Conservation (phyloP, 2,329 filamentous ascomycete species). For the Pseudogymnoascus sp. region DNA sequence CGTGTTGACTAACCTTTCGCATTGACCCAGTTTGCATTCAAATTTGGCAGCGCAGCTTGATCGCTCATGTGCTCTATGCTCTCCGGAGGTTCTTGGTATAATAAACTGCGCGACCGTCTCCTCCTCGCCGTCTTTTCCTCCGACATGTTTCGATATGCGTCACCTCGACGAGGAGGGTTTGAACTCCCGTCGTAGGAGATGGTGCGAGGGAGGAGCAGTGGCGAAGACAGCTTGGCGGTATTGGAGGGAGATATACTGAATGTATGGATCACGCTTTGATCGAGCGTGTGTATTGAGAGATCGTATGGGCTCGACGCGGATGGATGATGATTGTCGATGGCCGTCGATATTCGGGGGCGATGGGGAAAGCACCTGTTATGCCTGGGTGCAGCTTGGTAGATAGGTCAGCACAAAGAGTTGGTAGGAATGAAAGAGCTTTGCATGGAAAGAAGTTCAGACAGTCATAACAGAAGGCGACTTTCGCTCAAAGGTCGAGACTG, state of each 20-base stretch:
- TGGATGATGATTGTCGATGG: conserved; percentile 1
- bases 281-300: not conserved
- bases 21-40: conserved; percentile 99
- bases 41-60: conserved; percentile 86
- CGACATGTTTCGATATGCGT: conserved; percentile 44
- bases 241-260: conserved; percentile 39
- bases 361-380: not conserved
- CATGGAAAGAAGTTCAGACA: not conserved
- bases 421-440: not conserved
- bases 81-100: conserved; percentile 95
- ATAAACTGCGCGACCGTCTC: conserved; percentile 92
- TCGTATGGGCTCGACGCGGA: not conserved
- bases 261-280: conserved; percentile 19
- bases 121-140: conserved; percentile 65
- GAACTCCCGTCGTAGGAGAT: conserved; percentile 85
- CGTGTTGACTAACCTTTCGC: conserved; percentile 71
- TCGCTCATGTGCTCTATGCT: conserved; percentile 97
- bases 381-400: not conserved
- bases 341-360: not conserved
- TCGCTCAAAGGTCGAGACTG: not conserved
- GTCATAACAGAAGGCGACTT: conserved; percentile 2
- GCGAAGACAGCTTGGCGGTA: conserved; percentile 95
- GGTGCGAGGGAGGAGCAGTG: conserved; percentile 77
- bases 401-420: not conserved
- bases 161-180: conserved; percentile 59